Evolutionary conservation across 306 rosid genomes (phyloP).

Genomic region (Pyrus communis): DNA sequence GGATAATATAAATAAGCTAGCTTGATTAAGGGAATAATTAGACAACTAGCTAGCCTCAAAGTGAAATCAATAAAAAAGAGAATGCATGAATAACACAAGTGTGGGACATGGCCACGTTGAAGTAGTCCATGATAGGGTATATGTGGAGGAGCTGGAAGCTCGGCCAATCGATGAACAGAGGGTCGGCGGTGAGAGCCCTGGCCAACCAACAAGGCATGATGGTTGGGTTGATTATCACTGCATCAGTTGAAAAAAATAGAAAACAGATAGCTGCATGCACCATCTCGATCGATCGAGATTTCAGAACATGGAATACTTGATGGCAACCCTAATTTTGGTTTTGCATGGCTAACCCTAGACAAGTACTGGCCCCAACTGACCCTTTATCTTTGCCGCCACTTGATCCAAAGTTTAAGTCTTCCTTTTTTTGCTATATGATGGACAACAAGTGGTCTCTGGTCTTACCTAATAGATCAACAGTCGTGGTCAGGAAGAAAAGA

Average conservation of each 20-base stretch:
- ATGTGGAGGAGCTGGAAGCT: background rate
- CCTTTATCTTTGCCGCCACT: slow-evolving; percentile 4
- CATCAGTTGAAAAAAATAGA: background rate
- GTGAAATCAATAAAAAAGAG: background rate
- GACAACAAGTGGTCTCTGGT: slow-evolving; percentile 2
- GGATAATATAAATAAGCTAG: background rate
- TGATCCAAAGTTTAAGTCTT: background rate
- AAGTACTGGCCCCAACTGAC: slow-evolving; percentile 34
- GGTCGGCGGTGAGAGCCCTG: slow-evolving; percentile 38
- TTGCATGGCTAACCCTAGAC: slow-evolving; percentile 39
- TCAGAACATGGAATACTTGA: background rate
- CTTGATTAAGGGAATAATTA: background rate
- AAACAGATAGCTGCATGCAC: background rate
- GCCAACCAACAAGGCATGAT: slow-evolving; percentile 30
- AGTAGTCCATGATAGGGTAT: slow-evolving; percentile 21
- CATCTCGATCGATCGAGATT: background rate
- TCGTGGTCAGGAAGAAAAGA: background rate
- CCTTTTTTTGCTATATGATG: background rate
- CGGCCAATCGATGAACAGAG: background rate
- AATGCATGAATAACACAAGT: background rate
- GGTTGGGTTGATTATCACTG: background rate
- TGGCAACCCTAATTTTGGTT: slow-evolving; percentile 10
- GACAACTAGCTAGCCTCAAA: background rate
- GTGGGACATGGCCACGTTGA: slow-evolving; percentile 22
- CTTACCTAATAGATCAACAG: background rate